Base-by-base conservation (phyloP, 805 yeast genomes). In the Candida sakaeoensis region DNA sequence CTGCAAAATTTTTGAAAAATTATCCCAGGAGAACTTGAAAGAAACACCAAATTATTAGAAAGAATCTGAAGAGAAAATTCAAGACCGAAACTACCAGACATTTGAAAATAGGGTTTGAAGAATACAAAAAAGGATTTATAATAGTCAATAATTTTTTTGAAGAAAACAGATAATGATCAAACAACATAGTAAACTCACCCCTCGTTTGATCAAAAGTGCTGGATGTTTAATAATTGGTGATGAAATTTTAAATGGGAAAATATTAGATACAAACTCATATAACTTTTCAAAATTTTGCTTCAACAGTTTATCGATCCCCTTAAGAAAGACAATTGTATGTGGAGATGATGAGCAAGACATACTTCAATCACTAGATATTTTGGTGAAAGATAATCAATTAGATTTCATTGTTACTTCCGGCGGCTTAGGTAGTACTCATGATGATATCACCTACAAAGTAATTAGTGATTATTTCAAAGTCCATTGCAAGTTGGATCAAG, bases 351-450 rank as follows among this genome's bases (percentile, higher is more conserved):
- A 72, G 40, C 52, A 60, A 1, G 93, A 85, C 41, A 88, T 88
- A 32, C 61, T 70, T 1, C 68, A 68, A 10, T 74, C 80, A 0
- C 58, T 85, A 16, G 51, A 61, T 8, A 60, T 81, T 33, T 65
- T 77, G n/a, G 49, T 55, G 2, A 50, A 58, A 26, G 48, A 62
- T 15, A 57, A 67, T n/a, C 62, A 68, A 32, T 80, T 78, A 49
- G 88, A 84, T 52, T 72, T 85, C 32, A 72, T 85, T 6, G 75
- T 85, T 16, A 85, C 95, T 1, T 72, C 83, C 40, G 84, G 86
- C 23, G 82, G 72, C 1, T 85, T 88, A 43, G 96, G 96, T 0
- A 85, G 95, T 4, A 88, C 96, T 0, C 95, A 87, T 51, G 96
- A 88, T 55, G 96, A 88, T 56, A 82, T 88, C 44, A 87, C 95